Base-by-base conservation (phyloP, 768 basidiomycete species). In the Tulasnella sp. region DNA sequence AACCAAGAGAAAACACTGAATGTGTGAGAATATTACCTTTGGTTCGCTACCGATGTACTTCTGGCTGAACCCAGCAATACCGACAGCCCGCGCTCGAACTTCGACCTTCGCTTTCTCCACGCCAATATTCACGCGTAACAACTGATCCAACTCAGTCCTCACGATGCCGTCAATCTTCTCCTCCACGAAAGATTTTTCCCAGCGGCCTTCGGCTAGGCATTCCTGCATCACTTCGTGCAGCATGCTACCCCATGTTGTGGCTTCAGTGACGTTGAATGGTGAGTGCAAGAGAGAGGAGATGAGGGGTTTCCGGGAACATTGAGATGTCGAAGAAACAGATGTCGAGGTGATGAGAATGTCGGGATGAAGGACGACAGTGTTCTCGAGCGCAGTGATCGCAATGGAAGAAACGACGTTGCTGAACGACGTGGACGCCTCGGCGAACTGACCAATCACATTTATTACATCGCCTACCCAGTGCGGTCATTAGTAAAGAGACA, bases 291-390 rank as follows among this genome's bases (percentile, higher is more conserved):
- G 82, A 52, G 83, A 81, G 47, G 87, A 87, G 36, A 99, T 81
- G n/a, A 98, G 83, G 0, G 96, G 92, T 79, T 90, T 92, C 11
- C 97, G 89, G 26, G 87, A 81, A 79, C 97, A 99, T 76, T 89
- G 87, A 0, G 91, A 83, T 0, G 94, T 88, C 70, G 87, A 90
- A 2, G 94, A 89, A 26, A 98, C 87, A 0, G 92, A 86, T 0
- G 96, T 97, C 32, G 94, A 90, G 1, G 97, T 95, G 64, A 98
- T 80, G 47, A 99, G 89, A 62, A 93, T 81, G 80, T 99, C 96
- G 5, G 96, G 96, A 77, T 98, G 94, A 65, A 90, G 89, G 75
- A 98, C 89, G 71, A 98, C 81, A 64, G 91, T 81, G 75, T 94
- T 89, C 11, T 84, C 77, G 69, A 84, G 84, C 36, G 88, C 84